These are phyloP conservation scores for Gynandropsis gynandra DNA, from an alignment of 345 rosid genomes.

Conservation along the genomic window DNA sequence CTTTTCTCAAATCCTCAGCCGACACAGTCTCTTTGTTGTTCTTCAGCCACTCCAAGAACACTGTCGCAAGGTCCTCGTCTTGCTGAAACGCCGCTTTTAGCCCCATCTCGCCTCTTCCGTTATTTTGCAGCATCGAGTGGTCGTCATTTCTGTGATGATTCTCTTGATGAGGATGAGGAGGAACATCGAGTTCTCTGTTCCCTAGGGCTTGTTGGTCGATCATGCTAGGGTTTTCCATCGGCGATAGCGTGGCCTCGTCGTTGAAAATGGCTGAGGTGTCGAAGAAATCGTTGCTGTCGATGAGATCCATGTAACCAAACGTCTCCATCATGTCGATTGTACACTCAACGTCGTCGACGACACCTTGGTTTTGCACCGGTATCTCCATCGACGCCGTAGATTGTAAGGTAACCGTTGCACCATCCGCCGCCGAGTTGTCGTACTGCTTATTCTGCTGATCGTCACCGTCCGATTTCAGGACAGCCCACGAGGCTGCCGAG, in stretches of 20 bases:
- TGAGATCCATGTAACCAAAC: slow-evolving; percentile 77
- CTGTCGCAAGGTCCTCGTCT: slow-evolving; percentile 68
- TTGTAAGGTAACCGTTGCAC: slow-evolving; percentile 38
- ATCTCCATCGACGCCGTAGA: slow-evolving; percentile 81
- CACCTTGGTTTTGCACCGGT: slow-evolving; percentile 26
- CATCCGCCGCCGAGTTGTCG: slow-evolving; percentile 20
- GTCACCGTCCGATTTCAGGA: slow-evolving; percentile 54
- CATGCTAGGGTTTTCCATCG: slow-evolving; percentile 22
- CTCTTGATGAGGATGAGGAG: too few species aligned
- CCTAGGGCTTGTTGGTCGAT: slow-evolving; percentile 26
- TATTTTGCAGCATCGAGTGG: slow-evolving; percentile 24
- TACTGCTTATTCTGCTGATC: slow-evolving; percentile 31
- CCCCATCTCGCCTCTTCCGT: slow-evolving; percentile 26
- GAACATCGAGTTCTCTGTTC: slow-evolving; percentile 19
- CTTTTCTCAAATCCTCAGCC: slow-evolving; percentile 80
- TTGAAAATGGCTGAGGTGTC: slow-evolving; percentile 65
- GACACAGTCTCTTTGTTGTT: slow-evolving; percentile 74
- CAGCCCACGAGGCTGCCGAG: slow-evolving; percentile 76
- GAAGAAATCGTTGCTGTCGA: slow-evolving; percentile 60
- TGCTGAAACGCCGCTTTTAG: slow-evolving; percentile 23
- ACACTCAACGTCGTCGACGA: slow-evolving; percentile 42
- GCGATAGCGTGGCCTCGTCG: slow-evolving; percentile 29
- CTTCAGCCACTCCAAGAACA: slow-evolving; percentile 89
- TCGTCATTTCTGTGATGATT: background rate
- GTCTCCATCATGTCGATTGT: slow-evolving; percentile 67